Base-by-base conservation (phyloP, 2,329 filamentous ascomycete genomes). In the Emmonsia crescens region DNA sequence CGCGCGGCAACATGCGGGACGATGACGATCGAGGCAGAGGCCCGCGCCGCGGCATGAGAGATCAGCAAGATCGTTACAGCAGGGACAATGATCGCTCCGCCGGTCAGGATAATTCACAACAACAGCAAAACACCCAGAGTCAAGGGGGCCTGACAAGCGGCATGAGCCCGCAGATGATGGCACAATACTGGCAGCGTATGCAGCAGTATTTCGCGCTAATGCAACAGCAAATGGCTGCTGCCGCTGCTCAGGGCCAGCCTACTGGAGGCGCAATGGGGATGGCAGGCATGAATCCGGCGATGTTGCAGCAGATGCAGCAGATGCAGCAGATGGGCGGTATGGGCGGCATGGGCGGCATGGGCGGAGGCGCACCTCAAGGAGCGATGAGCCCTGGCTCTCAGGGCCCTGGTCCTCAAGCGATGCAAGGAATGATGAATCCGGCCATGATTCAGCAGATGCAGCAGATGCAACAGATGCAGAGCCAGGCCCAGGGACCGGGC, bases 101-200 rank as follows among this genome's bases (percentile, higher is more conserved):
- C 42, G 67, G 69, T 52, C 69, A 71, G 38, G 74, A 77, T 52
- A 70, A 70, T 58, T 71, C 71, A 46, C 74, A 76, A 60, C 80
- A 83, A 64, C 77, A 81, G 51, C 74, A 75, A 63, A 76, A 77
- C 63, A 75, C 75, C 57, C 78, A 78, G 64, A 66, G 70, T 29
- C 76, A 76, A 61, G 74, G 72, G 54, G 67, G 64, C 31, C 73
- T 75, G 66, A 68, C 71, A 73, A 73, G 80, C 59, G 87, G 88
- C 65, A 95, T 97, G 89, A 95, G 89, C 24, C 93, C 93, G 0
- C 91, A 96, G 71, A 87, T 96, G 80, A 96, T 97, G 91, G 94
- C 94, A 2, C 92, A 96, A 74, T 96, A 97, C 77, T 96, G 94
- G 85, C 91, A 96, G 74, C 86, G 92, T 56, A 97, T 99, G 93